These are phyloP conservation scores for Aspergillus incahuasiensis DNA, from an alignment of 495 filamentous ascomycete genomes.

Conservation along the genomic window DNA sequence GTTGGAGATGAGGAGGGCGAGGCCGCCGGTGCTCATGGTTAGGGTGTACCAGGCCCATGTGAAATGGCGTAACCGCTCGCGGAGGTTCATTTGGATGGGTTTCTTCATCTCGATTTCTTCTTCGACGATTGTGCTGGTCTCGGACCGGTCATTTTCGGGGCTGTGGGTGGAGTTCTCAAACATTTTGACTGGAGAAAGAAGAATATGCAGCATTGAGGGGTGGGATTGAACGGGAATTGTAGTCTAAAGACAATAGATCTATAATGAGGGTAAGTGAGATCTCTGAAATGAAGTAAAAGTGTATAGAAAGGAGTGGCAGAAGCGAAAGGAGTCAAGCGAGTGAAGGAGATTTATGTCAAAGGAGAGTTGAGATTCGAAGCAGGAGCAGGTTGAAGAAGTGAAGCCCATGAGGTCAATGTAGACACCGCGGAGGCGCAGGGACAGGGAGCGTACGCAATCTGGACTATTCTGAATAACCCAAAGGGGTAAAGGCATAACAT, in stretches of 20 bases:
- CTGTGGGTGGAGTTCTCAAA: conserved; percentile 10
- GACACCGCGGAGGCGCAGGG: conserved; percentile 1
- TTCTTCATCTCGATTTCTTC: conserved; percentile 21
- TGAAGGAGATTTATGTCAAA: conserved; percentile 8
- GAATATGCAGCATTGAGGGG: neutral
- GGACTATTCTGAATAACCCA: conserved; percentile 3
- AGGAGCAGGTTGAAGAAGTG: neutral
- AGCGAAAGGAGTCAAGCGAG: neutral
- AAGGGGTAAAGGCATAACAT: conserved; percentile 1
- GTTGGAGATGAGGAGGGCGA: conserved; percentile 56
- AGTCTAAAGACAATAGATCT: neutral
- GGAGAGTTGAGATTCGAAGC: neutral
- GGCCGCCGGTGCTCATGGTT: conserved; percentile 62
- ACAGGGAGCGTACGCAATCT: conserved; percentile 1
- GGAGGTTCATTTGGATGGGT: conserved; percentile 20
- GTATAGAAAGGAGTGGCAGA: conserved; percentile 1
- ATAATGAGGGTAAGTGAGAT: neutral
- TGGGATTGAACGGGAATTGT: neutral
- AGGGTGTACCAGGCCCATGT: conserved; percentile 72
- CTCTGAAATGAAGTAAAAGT: neutral
- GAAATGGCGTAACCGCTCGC: conserved; percentile 57
- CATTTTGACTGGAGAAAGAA: conserved; percentile 7
- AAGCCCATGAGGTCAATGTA: conserved; percentile 2
- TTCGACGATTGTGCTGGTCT: conserved; percentile 19
- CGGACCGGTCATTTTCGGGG: conserved; percentile 23